Evolutionary conservation across 2,329 filamentous ascomycete genomes (phyloP).

Genomic region (Fusarium sp.): DNA sequence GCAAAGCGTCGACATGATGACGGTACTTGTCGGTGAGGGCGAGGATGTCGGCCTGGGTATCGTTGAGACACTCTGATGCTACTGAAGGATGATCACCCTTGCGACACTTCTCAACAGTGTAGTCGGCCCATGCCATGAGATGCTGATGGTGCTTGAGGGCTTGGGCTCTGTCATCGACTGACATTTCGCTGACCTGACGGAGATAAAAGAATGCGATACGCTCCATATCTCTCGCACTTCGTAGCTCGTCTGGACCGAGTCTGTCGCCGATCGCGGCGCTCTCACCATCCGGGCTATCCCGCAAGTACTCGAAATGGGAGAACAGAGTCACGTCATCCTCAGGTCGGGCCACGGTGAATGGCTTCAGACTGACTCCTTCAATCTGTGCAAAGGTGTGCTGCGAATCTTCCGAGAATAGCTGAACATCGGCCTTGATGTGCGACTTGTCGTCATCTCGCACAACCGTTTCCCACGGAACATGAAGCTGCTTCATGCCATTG

Average conservation of each 20-base stretch:
- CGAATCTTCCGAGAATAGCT: neutral
- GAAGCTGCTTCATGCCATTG: too few species aligned
- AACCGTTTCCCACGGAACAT: neutral
- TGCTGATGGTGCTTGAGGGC: neutral
- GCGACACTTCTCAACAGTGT: neutral
- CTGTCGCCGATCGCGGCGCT: neutral
- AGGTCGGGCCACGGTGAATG: neutral
- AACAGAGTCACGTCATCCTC: neutral
- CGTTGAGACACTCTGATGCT: neutral
- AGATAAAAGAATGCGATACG: neutral
- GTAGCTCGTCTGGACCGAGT: neutral
- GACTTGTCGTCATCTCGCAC: neutral
- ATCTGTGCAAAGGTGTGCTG: rapidly evolving
- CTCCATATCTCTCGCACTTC: neutral
- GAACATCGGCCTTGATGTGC: neutral
- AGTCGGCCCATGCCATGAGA: rapidly evolving
- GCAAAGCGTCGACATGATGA: slow-evolving; percentile 9
- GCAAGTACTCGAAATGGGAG: neutral
- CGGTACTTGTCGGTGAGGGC: neutral
- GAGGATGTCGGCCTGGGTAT: neutral
- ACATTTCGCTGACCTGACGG: neutral
- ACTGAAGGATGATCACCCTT: neutral
- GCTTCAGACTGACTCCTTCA: neutral
- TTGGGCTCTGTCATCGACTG: neutral
- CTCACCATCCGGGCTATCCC: neutral